Conservation (phyloP, 1,139 yeast genomes). For the Trichomonascaceae sp. region DNA sequence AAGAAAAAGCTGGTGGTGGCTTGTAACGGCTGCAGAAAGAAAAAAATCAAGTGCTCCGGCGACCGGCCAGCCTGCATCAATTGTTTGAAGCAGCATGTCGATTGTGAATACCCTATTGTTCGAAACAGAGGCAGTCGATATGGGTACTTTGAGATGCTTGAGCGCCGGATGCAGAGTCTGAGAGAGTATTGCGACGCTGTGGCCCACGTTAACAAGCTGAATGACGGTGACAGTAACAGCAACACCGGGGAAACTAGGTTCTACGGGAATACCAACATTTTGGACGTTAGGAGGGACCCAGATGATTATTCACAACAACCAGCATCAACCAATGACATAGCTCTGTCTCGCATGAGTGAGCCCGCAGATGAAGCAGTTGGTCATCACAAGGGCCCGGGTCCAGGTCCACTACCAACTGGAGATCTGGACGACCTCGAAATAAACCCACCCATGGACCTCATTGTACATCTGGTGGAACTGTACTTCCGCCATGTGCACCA, state of each 20-base stretch:
- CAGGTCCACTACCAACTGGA: not conserved
- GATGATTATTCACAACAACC: not conserved
- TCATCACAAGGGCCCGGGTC: too few relatives aligned
- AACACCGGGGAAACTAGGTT: too few relatives aligned
- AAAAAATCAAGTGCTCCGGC: constrained; percentile 28
- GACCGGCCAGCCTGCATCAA: constrained; percentile 28
- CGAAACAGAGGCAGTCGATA: constrained; percentile 27
- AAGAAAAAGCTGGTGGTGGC: constrained; percentile 25
- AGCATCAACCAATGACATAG: not conserved
- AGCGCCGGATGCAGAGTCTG: constrained; percentile 20
- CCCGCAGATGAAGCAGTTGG: not conserved
- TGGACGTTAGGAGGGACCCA: too few relatives aligned
- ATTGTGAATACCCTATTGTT: constrained; percentile 26
- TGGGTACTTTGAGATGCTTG: constrained; percentile 25
- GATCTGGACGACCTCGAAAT: not conserved
- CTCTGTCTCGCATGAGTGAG: not conserved
- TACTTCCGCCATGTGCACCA: constrained; percentile 25
- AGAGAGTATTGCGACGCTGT: constrained; percentile 12
- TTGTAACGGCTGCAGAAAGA: constrained; percentile 25
- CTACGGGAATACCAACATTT: too few relatives aligned
- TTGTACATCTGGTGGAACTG: constrained; percentile 17
- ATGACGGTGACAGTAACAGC: too few relatives aligned
- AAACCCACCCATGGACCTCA: constrained; percentile 13
- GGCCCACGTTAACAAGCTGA: not conserved
- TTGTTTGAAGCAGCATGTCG: constrained; percentile 23